A percentile compares a stretch with the other conserved stretches of the same genome.
Evolutionary conservation across 164 flowering plant genomes (phyloP).

Genomic region (Akebia trifoliata): DNA sequence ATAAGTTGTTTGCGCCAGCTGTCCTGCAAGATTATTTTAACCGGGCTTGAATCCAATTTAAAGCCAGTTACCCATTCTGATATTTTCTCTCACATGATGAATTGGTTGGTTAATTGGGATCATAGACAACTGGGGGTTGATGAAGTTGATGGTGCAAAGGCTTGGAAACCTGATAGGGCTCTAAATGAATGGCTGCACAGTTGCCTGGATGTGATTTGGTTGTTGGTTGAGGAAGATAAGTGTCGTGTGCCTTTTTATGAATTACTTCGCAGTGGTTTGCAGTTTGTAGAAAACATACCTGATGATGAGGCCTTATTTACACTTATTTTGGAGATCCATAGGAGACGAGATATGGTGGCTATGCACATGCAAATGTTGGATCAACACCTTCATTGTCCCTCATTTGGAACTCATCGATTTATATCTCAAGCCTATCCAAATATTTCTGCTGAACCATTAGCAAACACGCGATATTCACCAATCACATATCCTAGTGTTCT

Average conservation of each 20-base stretch:
- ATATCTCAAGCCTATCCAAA: constrained; percentile 57
- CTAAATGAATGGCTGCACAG: constrained; percentile 80
- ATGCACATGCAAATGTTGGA: constrained; percentile 99
- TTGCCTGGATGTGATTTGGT: constrained; percentile 93
- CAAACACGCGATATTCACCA: constrained; percentile 71
- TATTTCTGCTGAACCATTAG: constrained; percentile 55
- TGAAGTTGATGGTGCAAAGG: constrained; percentile 48
- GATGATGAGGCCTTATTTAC: constrained; percentile 96
- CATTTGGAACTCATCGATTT: constrained; percentile 85
- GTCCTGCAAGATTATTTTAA: constrained; percentile 86
- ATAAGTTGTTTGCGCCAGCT: constrained; percentile 79
- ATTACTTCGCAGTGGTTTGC: constrained; percentile 82
- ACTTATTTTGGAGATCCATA: constrained; percentile 83
- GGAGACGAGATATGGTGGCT: constrained; percentile 98
- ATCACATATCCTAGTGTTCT: constrained; percentile 95
- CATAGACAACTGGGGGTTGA: constrained; percentile 54
- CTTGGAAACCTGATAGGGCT: constrained; percentile 64
- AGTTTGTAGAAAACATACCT: constrained; percentile 86
- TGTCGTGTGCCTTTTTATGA: constrained; percentile 96
- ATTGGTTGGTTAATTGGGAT: constrained; percentile 93
- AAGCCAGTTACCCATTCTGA: constrained; percentile 90
- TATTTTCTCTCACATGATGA: constrained; percentile 70
- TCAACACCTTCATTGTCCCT: constrained; percentile 95
- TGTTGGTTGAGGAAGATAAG: constrained; percentile 82
- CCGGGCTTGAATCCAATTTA: constrained; percentile 62